phyloP scores from a whole-genome alignment of 179 eudicot genomes.

The Drosera spatulata region DNA sequence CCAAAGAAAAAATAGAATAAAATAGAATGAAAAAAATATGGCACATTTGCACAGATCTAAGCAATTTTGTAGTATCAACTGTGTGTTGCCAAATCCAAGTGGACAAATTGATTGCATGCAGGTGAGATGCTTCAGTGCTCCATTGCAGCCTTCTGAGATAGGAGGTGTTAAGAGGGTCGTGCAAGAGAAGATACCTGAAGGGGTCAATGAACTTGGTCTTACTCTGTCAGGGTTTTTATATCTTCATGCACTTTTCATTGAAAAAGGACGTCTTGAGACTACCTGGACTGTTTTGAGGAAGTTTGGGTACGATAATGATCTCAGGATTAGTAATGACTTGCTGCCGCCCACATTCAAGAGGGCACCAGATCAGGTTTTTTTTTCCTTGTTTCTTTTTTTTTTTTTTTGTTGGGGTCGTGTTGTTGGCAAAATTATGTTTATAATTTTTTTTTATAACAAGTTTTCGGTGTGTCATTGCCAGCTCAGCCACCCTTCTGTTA shows the following conservation, averaged over 20 bases:
- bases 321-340: slow-evolving; percentile 60
- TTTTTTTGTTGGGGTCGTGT: too few species aligned
- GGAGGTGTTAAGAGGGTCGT: slow-evolving; percentile 92
- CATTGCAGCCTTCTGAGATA: slow-evolving; percentile 90
- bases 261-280: slow-evolving; percentile 92
- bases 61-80: too few species aligned
- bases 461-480: too few species aligned
- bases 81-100: too few species aligned
- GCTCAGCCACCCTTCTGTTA: too few species aligned
- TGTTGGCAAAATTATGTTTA: too few species aligned
- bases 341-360: slow-evolving; percentile 70
- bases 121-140: slow-evolving; percentile 96
- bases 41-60: too few species aligned
- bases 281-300: slow-evolving; percentile 93
- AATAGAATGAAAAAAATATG: too few species aligned
- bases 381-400: too few species aligned
- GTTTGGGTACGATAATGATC: slow-evolving; percentile 87
- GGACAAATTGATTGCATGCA: slow-evolving; percentile 16
- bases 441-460: too few species aligned
- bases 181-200: slow-evolving; percentile 84
- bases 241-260: slow-evolving; percentile 90
- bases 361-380: slow-evolving; percentile 64
- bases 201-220: slow-evolving; percentile 79
- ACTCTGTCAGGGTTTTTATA: slow-evolving; percentile 85
- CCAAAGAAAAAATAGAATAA: too few species aligned